Evolutionary conservation across 2,329 filamentous ascomycete species (phyloP).

Genomic region (Cladosporium sp.): DNA sequence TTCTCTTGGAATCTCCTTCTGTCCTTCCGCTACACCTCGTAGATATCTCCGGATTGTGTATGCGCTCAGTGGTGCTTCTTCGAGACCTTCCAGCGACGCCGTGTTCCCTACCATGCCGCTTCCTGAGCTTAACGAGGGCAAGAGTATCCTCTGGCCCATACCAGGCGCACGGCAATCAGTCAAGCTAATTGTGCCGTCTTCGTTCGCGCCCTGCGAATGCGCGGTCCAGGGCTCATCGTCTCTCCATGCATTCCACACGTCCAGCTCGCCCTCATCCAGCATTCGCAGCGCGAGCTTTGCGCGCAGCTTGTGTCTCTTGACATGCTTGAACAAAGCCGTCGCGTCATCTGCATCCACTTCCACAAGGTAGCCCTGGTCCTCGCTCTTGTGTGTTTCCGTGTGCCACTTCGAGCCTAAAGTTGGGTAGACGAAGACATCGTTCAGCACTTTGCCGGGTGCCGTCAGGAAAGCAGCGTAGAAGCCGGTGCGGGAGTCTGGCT

Average conservation of each 20-base stretch:
- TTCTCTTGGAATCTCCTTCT: conserved; percentile 70
- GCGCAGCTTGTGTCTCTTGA: conserved; percentile 83
- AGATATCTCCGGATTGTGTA: conserved; percentile 80
- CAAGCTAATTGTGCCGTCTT: conserved; percentile 41
- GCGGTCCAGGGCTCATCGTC: conserved; percentile 45
- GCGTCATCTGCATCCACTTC: conserved; percentile 76
- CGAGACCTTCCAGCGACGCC: conserved; percentile 39
- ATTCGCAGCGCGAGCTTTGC: conserved; percentile 72
- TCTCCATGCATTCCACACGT: conserved; percentile 75
- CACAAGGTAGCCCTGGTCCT: conserved; percentile 66
- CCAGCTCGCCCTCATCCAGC: conserved; percentile 63
- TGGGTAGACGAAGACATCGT: conserved; percentile 89
- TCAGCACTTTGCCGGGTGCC: conserved; percentile 74
- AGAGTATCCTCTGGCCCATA: conserved; percentile 37
- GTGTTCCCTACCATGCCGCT: conserved; percentile 30
- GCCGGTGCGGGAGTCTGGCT: conserved; percentile 51
- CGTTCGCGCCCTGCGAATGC: conserved; percentile 25
- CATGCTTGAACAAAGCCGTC: conserved; percentile 63
- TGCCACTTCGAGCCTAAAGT: conserved; percentile 42
- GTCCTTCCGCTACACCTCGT: conserved; percentile 81
- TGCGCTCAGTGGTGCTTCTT: conserved; percentile 42
- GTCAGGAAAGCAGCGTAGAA: conserved; percentile 86
- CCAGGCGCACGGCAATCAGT: conserved; percentile 39
- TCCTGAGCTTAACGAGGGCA: conserved; percentile 23
- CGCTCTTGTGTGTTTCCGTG: conserved; percentile 25